phyloP scores from a whole-genome alignment of 208 protist species.

The Balamuthia mandrillaris region DNA sequence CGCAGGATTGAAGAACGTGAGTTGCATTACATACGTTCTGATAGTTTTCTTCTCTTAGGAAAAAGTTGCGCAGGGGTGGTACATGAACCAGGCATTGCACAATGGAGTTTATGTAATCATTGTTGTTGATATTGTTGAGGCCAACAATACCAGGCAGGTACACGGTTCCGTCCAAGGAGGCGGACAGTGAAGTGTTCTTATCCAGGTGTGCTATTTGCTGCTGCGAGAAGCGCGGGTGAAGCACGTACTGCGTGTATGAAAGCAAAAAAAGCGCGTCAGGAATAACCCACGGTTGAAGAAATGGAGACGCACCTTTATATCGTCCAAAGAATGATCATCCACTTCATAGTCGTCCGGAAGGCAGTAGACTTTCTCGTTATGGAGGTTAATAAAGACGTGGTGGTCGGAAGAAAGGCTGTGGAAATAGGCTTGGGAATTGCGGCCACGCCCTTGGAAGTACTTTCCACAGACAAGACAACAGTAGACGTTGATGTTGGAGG shows the following conservation, averaged over 20 bases:
- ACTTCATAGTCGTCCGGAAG: constrained; percentile 85
- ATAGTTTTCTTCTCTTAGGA: constrained; percentile 60
- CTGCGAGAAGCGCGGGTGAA: constrained; percentile 63
- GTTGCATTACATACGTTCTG: not conserved
- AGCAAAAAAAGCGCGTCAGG: not conserved
- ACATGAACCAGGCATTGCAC: constrained; percentile 66
- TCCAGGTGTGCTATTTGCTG: constrained; percentile 58
- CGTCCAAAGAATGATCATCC: constrained; percentile 73
- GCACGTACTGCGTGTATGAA: constrained; percentile 44
- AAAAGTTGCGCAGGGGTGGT: constrained; percentile 65
- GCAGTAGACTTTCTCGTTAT: constrained; percentile 80
- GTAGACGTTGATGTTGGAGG: constrained; percentile 84
- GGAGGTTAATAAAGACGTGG: constrained; percentile 85
- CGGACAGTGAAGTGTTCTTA: not conserved
- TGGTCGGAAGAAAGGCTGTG: constrained; percentile 79
- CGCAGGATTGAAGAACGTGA: not conserved
- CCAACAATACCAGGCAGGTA: constrained; percentile 75
- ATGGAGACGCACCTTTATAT: constrained; percentile 74
- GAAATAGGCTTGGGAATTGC: constrained; percentile 73
- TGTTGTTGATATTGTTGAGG: constrained; percentile 84
- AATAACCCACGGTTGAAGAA: too few relatives aligned
- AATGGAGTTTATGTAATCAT: constrained; percentile 73
- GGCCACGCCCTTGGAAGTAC: constrained; percentile 79
- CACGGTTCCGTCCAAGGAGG: not conserved
- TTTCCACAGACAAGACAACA: constrained; percentile 87